These are phyloP conservation scores for Exophiala sp. DNA, from an alignment of 2,329 filamentous ascomycete genomes.

Conservation along the genomic window DNA sequence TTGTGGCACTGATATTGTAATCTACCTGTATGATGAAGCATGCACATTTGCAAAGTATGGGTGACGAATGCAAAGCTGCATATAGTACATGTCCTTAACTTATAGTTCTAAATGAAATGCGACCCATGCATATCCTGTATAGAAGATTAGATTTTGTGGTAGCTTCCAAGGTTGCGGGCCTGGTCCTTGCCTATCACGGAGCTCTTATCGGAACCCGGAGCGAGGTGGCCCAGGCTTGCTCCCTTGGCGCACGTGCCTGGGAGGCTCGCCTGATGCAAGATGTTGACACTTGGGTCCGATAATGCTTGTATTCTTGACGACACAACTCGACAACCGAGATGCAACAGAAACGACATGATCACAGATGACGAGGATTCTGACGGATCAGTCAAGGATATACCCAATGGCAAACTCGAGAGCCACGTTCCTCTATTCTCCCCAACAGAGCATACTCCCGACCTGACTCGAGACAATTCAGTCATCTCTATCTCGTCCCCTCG, in stretches of 20 bases:
- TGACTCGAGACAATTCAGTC: conserved; percentile 27
- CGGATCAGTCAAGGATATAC: conserved; percentile 10
- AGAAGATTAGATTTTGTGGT: not conserved
- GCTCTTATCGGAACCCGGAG: not conserved
- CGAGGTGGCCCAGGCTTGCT: not conserved
- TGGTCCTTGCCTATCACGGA: too few species aligned
- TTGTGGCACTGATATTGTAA: conserved; percentile 16
- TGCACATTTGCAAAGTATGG: not conserved
- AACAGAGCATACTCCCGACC: conserved; percentile 16
- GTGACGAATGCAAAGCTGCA: too few species aligned
- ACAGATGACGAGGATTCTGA: conserved; percentile 25
- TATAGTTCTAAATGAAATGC: not conserved
- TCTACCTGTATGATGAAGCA: not conserved
- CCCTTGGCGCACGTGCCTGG: not conserved
- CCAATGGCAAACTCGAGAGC: conserved; percentile 20
- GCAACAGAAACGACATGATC: conserved; percentile 25
- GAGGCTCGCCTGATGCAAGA: not conserved
- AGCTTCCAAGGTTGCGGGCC: too few species aligned
- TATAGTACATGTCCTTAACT: too few species aligned
- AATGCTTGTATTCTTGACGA: not conserved
- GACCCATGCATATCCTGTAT: not conserved
- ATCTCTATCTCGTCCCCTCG: conserved; percentile 15
- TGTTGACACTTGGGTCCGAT: not conserved
- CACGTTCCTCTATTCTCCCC: conserved; percentile 15
- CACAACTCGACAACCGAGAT: conserved; percentile 15